Conservation (phyloP, 2,329 filamentous ascomycete species). For the Hymenoscyphus albidus region DNA sequence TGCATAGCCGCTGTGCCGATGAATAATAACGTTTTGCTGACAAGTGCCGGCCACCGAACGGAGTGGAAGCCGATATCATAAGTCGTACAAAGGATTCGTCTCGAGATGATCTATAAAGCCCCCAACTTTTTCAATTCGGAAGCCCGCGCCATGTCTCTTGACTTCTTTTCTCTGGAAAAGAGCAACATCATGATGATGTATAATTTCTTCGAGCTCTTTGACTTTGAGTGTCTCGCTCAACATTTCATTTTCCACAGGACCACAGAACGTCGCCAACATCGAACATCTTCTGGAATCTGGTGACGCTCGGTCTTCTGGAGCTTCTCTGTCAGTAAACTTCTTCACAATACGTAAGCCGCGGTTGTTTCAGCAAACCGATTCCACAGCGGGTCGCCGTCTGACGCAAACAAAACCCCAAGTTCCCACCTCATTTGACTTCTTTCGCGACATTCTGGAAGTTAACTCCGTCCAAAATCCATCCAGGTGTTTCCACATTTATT, state of each 20-base stretch:
- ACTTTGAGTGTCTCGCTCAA: neutral
- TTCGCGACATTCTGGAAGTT: neutral
- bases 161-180: too few relatives aligned
- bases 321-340: neutral
- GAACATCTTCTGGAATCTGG: neutral
- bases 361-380: neutral
- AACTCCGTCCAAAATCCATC: neutral
- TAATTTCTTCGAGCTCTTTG: too few relatives aligned
- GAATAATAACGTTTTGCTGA: too few relatives aligned
- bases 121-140: too few relatives aligned
- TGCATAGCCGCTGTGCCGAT: too few relatives aligned
- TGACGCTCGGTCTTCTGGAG: neutral
- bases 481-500: neutral
- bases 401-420: neutral
- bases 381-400: neutral
- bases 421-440: neutral
- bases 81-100: too few relatives aligned
- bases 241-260: too few relatives aligned
- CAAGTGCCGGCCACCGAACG: too few relatives aligned
- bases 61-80: too few relatives aligned
- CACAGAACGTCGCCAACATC: neutral
- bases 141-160: too few relatives aligned
- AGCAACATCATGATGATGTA: too few relatives aligned
- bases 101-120: too few relatives aligned
- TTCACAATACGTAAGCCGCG: neutral